Evolutionary conservation across 192 early-diverging fungal species (phyloP), one percentile per base, ranked within the genome.

Genomic region (Backusella tarrabulga): DNA sequence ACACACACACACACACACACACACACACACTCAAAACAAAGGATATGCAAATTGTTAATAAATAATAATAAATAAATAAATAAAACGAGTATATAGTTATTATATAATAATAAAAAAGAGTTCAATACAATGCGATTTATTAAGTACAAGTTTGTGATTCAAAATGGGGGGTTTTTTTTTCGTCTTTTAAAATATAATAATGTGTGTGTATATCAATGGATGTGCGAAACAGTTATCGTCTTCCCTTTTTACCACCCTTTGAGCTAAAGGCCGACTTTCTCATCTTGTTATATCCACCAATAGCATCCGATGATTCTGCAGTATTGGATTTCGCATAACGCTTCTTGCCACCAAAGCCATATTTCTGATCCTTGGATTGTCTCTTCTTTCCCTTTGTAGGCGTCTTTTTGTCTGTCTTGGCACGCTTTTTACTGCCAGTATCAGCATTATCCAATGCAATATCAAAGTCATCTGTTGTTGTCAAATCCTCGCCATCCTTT

Each of bases 261-360:
- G 23, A 32, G 32, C 32, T 11, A 63, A 29, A 29, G 23, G 23
- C 23, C 4, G 56, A 9, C 23, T 63, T 63, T 63, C 21, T 75
- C 74, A 75, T 75, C 42, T 75, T 75, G 34, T 75, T 75, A 42
- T 34, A 75, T 32, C 87, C 89, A 40, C 83, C 83, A 52, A 98
- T 81, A 81, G 95, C 95, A 34, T 85, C 90, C 15, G 91, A 85
- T 73, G 88, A 91, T 23, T 95, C 93, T 7, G 89, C 85, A 9
- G 93, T 94, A 80, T 98, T 98, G 50, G 83, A 85, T 85, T 96
- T 98, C 44, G 85, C 74, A 67, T 86, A 78, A 35, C 93, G 85
- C 87, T 96, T 95, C 81, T 92, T 92, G 60, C 97, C 97, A 54
- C 97, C 97, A 87, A 94, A 96, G 1, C 96, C 96, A 82, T 91